Base-by-base conservation (phyloP, 176 grass and related monocot genomes). In the Zea luxurians region DNA sequence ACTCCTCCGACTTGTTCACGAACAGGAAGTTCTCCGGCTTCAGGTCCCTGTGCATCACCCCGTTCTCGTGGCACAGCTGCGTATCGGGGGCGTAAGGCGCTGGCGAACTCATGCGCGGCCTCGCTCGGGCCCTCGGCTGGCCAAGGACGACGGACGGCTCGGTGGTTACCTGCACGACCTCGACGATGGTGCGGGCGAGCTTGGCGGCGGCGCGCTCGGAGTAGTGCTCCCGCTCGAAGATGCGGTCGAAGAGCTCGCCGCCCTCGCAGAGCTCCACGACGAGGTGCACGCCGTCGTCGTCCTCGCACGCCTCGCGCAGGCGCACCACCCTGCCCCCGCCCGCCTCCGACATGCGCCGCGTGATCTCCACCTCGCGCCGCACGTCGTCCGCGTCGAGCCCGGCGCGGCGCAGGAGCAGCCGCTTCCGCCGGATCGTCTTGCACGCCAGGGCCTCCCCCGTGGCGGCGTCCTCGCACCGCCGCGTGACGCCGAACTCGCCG, bases 401-500 rank as follows among this genome's bases (percentile, higher is more conserved):
- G 43, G 21, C 48, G 6, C 70, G 79, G 15, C 88, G 86, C 34
- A 97, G 87, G 35, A 78, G 63, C 37, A 67, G 48, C 11, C 86
- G 79, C 66, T 64, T 70, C 75, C 88, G 82, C 9, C 84, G 77
- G 82, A 97, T 82, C 7, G 91, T 81, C 89, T 97, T 97, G 94
- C 94, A 97, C 41, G 94, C 94, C 71, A 89, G 80, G 13, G 74
- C 57, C 76, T 85, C 89, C 37, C 89, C 84, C 6, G 94, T 93
- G 46, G 70, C 75, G 3, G 12, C 70, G 76, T 93, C 87, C 6
- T 71, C 73, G 89, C 91, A 93, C 34, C 79, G 86, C 15, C 86
- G 68, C 54, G 94, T 97, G 36, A 93, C 89, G 15, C 94, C 86
- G 70, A 93, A 97, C 89, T 97, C 94, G 10, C 94, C 94, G 9